Evolutionary conservation across 495 filamentous ascomycete species (phyloP), one percentile per base, ranked within the genome.

Genomic region (Penicillium dipodomyicola): DNA sequence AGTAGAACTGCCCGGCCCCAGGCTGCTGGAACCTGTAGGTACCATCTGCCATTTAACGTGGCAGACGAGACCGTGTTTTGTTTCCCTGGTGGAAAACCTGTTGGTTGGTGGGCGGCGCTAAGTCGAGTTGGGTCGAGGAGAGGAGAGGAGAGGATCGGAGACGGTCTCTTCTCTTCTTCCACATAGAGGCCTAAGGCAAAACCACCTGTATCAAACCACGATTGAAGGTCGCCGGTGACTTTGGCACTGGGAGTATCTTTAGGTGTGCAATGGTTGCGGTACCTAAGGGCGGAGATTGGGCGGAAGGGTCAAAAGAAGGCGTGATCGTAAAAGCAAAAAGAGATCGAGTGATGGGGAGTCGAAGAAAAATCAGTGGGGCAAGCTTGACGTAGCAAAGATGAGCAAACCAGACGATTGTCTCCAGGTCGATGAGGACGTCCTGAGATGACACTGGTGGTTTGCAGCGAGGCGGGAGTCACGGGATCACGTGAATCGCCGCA

Each of bases 11-110:
- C 72, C 83, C 81, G 77, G 82, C 78, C 74, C 82, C 82, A 79
- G 84, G 74, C 80, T 87, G 83, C 76, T 84, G 83, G 81, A 85
- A 88, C 74, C 85, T 84, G 79, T 87, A 84, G 70, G 79, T 80
- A 86, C 84, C 88, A 89, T 92, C 88, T 83, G 88, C 88, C 88
- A 91, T 91, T 82, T 84, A 87, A 79, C 71, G 73, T 69, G 72
- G 72, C 73, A 72, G 71, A 77, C 63, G 72, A 73, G 66, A 73
- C 70, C 71, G 66, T 65, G 64, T 60, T 58, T 69, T 67, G 57
- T 67, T 65, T 65, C 58, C 59, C 61, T 72, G 66, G 51, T 47
- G 59, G 49, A 54, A 55, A 41, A 63, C 64, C 52, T 60, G 58
- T 59, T 62, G 60, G 65, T 55, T 54, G 61, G 62, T 30, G 57